These are phyloP conservation scores for Jasminum sambac DNA, from an alignment of 257 asterid species.

Conservation along the genomic window DNA sequence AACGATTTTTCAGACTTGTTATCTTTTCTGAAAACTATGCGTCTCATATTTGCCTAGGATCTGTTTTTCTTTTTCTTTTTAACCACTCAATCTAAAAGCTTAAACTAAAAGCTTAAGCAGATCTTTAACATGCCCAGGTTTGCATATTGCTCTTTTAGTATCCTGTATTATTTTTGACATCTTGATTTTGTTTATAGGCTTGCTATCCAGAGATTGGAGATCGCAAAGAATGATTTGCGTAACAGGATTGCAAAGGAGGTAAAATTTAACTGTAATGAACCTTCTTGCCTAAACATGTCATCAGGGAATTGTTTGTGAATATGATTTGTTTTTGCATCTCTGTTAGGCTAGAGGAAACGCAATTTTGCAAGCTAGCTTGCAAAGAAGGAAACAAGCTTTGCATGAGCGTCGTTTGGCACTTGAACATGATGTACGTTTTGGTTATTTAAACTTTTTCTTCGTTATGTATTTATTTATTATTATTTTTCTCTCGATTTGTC, in stretches of 20 bases:
- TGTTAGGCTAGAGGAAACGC: conserved; percentile 90
- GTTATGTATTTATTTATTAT: no score
- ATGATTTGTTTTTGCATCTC: conserved; percentile 16
- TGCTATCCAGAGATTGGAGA: conserved; percentile 91
- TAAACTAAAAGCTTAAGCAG: no score
- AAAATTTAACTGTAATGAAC: conserved; percentile 14
- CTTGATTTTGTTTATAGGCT: conserved; percentile 49
- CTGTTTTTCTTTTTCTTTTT: conserved; percentile 1
- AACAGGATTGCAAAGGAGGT: conserved; percentile 96
- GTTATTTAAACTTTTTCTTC: neutral
- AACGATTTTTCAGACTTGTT: conserved; percentile 11
- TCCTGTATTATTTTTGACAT: conserved; percentile 20
- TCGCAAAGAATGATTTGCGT: conserved; percentile 82
- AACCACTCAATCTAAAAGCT: no score
- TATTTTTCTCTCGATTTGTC: conserved; percentile 3
- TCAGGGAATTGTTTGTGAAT: conserved; percentile 21
- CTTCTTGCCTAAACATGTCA: neutral
- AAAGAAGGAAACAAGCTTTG: conserved; percentile 93
- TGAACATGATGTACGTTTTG: conserved; percentile 81
- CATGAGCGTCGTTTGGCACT: conserved; percentile 92
- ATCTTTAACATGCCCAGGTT: neutral
- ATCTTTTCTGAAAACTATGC: conserved; percentile 17
- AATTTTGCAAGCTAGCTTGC: conserved; percentile 93
- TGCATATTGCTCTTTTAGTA: conserved; percentile 8
- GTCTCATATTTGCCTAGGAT: conserved; percentile 6